Evolutionary conservation across 2,329 filamentous ascomycete genomes (phyloP), one percentile per base, ranked within the genome.

Genomic region (Nannizziopsis arthrosporioides): DNA sequence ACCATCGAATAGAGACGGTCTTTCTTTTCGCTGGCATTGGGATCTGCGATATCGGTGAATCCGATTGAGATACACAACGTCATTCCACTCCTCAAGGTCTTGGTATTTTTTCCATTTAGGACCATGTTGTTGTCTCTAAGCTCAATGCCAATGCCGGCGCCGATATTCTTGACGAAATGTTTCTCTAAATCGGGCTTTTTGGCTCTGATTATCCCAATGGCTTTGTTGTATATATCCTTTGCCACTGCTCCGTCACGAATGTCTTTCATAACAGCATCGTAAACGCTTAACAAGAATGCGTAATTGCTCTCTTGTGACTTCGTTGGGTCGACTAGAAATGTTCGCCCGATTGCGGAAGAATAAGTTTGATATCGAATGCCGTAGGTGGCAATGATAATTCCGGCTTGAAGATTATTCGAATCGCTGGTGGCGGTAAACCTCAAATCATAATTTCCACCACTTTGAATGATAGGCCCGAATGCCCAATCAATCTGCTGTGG

Each of bases 121-220:
- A 92, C 68, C 51, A 98, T 76, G 3, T 87, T 90, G 2, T 77
- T 71, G 62, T 98, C 92, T 57, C 85, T 81, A 55, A 84, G 84
- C 70, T 98, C 93, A 38, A 96, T 85, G 53, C 92, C 93, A 57
- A 98, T 85, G 42, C 88, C 90, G 57, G 82, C 86, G 42, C 92
- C 92, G 34, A 96, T 82, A 55, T 85, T 94, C 68, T 93, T 94
- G 39, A 90, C 71, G 62, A 98, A 95, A 61, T 95, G 82, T 69
- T 93, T 90, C 69, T 94, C 92, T 54, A 96, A 74, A 52, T 96
- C 90, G 0, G 92, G 90, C 68, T 93, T 94, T 73, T 93, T 96
- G 43, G 84, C 76, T 63, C 82, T 89, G 59, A 98, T 77, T 44
- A 90, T 74, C 50, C 73, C 73, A 10, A 94, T 61, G 0, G 92